Percentiles rank a stretch among this genome's conserved stretches.
These are phyloP conservation scores for Plasmodium cynomolgi DNA, from an alignment of 169 alveolate species.

Conservation along the genomic window DNA sequence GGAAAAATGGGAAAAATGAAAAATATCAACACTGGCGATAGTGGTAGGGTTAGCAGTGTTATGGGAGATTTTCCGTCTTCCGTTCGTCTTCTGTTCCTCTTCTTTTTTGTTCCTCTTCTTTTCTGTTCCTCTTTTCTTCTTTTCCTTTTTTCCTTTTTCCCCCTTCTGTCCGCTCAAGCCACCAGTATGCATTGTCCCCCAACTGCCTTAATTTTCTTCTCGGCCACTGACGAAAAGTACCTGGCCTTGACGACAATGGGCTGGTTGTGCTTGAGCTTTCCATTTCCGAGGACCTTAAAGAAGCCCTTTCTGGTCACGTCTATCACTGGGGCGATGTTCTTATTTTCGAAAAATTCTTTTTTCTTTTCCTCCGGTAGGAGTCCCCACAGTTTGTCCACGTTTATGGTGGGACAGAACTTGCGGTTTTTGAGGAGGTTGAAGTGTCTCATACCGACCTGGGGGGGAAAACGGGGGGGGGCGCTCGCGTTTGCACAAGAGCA, in stretches of 20 bases:
- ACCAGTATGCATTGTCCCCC: conserved; percentile 97
- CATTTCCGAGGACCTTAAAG: conserved; percentile 99
- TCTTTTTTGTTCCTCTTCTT: background rate
- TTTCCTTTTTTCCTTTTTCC: background rate
- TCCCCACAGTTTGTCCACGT: conserved; percentile 96
- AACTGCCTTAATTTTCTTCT: conserved; percentile 96
- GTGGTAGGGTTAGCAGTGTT: background rate
- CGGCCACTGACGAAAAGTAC: conserved; percentile 96
- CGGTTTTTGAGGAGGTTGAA: conserved; percentile 95
- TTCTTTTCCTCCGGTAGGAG: conserved; percentile 94
- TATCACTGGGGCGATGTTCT: conserved; percentile 95
- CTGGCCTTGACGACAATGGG: conserved; percentile 98
- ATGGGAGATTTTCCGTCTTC: background rate
- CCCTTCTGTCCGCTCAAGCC: conserved; percentile 87
- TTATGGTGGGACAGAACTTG: conserved; percentile 91
- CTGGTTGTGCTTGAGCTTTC: conserved; percentile 91
- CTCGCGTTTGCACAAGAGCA: background rate
- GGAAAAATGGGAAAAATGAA: background rate
- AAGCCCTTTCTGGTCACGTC: conserved; percentile 97
- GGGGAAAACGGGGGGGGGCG: background rate
- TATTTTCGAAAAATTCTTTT: conserved; percentile 87
- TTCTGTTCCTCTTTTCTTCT: background rate
- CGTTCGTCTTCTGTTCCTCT: background rate
- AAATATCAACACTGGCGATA: background rate
- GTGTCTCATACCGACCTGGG: conserved; percentile 97